Evolutionary conservation across 2,329 filamentous ascomycete species (phyloP), one percentile per base, ranked within the genome.

Genomic region (Cytospora mali): DNA sequence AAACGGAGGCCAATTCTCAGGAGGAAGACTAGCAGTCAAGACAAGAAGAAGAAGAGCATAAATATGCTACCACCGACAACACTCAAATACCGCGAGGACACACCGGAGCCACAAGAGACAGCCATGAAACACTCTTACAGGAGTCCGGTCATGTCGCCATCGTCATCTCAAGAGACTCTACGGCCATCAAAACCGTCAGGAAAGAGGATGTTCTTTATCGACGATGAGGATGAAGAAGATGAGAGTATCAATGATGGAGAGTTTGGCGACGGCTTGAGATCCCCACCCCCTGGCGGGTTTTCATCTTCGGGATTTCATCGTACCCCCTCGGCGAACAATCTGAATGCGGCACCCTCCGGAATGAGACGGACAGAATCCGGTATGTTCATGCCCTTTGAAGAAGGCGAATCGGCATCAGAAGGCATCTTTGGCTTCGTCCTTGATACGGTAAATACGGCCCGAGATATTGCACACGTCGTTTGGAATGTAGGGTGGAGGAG

Each of bases 331-430:
- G 75, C 79, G 48, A 74, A 74, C 70, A 81, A 78, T 65, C 74
- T 84, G n/a, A 74, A 72, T n/a, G 79, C 77, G 23, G 81, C 85
- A 64, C 78, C 81, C 50, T 79, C 76, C 21, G 88, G 88, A 58
- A 88, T 96, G 80, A 87, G 89, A 66, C 84, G 93, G 68, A 96
- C 92, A 23, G 81, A 87, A 56, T 95, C 92, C 46, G 93, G 92
- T 68, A 96, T 96, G 91, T 90, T 96, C 70, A 93, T 96, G 90
- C 91, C 92, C 9, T 90, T 88, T 69, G 90, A 93, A 69, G 89
- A 93, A 69, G 87, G 87, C 64, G 90, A 92, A 67, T 79, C 75
- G 72, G 81, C 81, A 65, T 85, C 79, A 70, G 80, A 83, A 57
- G 89, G 89, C 53, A 81, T 96, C 61, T 84, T 96, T 71, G 90